Percentiles rank a stretch among this genome's conserved stretches.
phyloP scores from a whole-genome alignment of 2,329 filamentous ascomycete genomes.

The Sporothrix protearum region DNA sequence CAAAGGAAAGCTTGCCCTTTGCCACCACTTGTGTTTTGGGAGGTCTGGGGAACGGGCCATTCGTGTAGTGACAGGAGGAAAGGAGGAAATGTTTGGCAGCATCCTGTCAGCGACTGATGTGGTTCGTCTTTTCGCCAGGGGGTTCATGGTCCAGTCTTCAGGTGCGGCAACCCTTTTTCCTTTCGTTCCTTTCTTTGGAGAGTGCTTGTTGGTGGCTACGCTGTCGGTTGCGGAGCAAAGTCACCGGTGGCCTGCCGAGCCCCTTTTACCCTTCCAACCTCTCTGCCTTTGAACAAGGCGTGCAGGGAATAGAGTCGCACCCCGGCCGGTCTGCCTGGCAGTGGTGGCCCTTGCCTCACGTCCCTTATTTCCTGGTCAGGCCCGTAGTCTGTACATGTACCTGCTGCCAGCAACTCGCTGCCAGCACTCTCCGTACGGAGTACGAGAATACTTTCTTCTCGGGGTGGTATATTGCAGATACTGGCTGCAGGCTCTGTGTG shows the following conservation, averaged over 20 bases:
- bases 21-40: background rate
- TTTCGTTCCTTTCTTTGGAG: background rate
- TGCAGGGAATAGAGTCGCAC: too few relatives aligned
- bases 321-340: background rate
- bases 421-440: background rate
- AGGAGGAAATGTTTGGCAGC: background rate
- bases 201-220: background rate
- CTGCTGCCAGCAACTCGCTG: too few relatives aligned
- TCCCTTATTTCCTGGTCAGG: background rate
- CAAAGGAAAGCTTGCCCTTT: too few relatives aligned
- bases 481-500: background rate
- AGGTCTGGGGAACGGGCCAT: background rate
- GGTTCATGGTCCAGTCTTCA: background rate
- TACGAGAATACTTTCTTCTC: background rate
- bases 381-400: background rate
- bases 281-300: background rate
- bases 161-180: background rate
- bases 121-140: too few relatives aligned
- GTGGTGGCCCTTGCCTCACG: background rate
- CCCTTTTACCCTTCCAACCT: background rate
- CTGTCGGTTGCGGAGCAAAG: conserved; percentile 6
- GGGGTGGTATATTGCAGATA: background rate
- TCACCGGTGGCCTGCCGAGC: background rate
- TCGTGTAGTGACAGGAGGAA: background rate
- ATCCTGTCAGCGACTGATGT: background rate